These are phyloP conservation scores for Microsporum audouinii DNA, from an alignment of 2,329 filamentous ascomycete species.

Conservation along the genomic window DNA sequence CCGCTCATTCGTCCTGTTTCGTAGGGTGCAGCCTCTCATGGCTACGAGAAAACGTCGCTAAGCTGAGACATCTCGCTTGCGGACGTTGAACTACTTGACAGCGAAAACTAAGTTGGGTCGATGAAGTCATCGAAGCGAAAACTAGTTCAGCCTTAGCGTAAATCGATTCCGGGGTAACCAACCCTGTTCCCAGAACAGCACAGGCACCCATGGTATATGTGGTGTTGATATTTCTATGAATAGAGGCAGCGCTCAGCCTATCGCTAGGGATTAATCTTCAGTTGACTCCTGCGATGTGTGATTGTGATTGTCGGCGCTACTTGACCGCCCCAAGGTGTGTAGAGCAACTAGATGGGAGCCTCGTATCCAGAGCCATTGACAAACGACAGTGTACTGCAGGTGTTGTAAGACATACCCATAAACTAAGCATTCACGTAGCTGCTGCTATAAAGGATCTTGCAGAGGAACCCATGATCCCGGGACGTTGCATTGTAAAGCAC, in stretches of 20 bases:
- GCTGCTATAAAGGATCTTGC: not conserved
- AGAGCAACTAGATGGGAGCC: not conserved
- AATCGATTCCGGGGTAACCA: slow-evolving; percentile 1
- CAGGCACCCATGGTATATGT: not conserved
- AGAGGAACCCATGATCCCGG: not conserved
- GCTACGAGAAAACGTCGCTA: not conserved
- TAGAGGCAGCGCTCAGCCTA: not conserved
- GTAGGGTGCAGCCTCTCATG: not conserved
- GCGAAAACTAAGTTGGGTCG: not conserved
- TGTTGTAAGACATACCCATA: not conserved
- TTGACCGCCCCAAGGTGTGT: not conserved
- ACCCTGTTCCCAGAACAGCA: not conserved
- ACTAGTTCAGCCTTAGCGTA: not conserved
- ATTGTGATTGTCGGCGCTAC: not conserved
- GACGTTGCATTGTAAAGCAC: not conserved
- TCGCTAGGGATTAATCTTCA: not conserved
- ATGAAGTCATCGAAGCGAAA: slow-evolving; percentile 1
- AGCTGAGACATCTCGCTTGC: slow-evolving; percentile 4
- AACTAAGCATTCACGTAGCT: not conserved
- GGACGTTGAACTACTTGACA: not conserved
- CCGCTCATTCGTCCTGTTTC: not conserved
- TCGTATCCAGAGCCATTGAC: not conserved
- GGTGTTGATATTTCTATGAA: not conserved
- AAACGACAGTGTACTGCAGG: not conserved
- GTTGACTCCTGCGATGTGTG: not conserved